These are phyloP conservation scores for Lachancea cidri DNA, from an alignment of 805 yeast species.

Conservation along the genomic window DNA sequence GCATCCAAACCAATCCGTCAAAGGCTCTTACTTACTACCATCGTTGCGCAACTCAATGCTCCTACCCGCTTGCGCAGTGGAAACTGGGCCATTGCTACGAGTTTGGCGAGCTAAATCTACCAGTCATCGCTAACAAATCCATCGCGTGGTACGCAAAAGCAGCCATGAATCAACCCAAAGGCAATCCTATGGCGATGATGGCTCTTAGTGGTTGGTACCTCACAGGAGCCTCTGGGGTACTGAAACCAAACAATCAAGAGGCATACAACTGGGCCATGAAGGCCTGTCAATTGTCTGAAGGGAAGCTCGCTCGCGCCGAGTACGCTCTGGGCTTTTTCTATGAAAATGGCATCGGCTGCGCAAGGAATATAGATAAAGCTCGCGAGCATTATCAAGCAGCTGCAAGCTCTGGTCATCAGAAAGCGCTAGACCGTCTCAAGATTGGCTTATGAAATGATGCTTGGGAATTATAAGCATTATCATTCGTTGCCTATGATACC, in stretches of 20 bases:
- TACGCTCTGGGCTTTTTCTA: slow-evolving; percentile 64
- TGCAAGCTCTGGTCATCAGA: slow-evolving; percentile 55
- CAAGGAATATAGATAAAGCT: slow-evolving; percentile 40
- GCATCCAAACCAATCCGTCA: slow-evolving; percentile 28
- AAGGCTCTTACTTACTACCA: slow-evolving; percentile 49
- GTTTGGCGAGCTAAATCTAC: slow-evolving; percentile 53
- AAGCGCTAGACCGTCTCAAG: slow-evolving; percentile 35
- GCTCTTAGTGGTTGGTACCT: slow-evolving; percentile 75
- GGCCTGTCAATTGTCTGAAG: slow-evolving; percentile 46
- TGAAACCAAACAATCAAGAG: slow-evolving; percentile 53
- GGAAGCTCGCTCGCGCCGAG: slow-evolving; percentile 56
- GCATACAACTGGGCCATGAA: slow-evolving; percentile 63
- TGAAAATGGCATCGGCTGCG: slow-evolving; percentile 61
- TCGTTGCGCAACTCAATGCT: slow-evolving; percentile 51
- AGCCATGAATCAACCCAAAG: slow-evolving; percentile 42
- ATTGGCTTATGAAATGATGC: no score
- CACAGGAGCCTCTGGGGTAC: slow-evolving; percentile 55
- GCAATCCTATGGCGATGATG: slow-evolving; percentile 63
- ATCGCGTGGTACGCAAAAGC: slow-evolving; percentile 72
- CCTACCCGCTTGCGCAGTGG: slow-evolving; percentile 64
- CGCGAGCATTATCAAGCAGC: slow-evolving; percentile 51
- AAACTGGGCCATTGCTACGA: slow-evolving; percentile 69
- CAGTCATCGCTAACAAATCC: slow-evolving; percentile 50
- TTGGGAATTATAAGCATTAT: no score
- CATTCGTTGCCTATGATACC: not conserved